A percentile compares a stretch with the other conserved stretches of the same genome.
These are phyloP conservation scores for Pseudogymnoascus sp. DNA, from an alignment of 2,329 filamentous ascomycete genomes.

Conservation along the genomic window DNA sequence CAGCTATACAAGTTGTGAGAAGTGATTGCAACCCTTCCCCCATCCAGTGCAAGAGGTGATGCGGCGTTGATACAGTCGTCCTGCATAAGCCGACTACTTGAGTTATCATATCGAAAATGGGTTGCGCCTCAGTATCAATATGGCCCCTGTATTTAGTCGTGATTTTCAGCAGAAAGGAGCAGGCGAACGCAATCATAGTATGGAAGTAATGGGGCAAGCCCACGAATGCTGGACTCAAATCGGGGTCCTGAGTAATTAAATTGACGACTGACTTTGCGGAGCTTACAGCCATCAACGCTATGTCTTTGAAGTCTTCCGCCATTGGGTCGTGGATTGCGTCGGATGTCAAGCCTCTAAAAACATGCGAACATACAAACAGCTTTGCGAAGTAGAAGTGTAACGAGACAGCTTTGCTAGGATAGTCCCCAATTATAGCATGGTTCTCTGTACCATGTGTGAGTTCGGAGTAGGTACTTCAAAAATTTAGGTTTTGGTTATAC, in stretches of 20 bases:
- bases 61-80: neutral
- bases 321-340: constrained; percentile 6
- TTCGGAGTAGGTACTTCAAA: neutral
- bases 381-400: constrained; percentile 25
- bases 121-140: constrained; percentile 24
- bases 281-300: neutral
- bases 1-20: neutral
- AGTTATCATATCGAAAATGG: neutral
- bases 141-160: constrained; percentile 27
- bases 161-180: constrained; percentile 28
- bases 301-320: neutral
- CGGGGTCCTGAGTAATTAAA: constrained; percentile 25
- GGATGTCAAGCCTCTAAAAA: constrained; percentile 14
- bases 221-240: constrained; percentile 23
- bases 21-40: neutral
- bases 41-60: neutral
- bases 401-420: constrained; percentile 13
- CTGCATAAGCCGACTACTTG: neutral
- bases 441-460: neutral
- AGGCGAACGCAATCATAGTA: constrained; percentile 28
- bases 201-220: constrained; percentile 28
- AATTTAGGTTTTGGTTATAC: neutral
- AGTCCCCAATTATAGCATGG: neutral
- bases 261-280: constrained; percentile 20
- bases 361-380: constrained; percentile 26